Conservation (phyloP, 805 yeast species). For the Blastobotrys mokoenaii region DNA sequence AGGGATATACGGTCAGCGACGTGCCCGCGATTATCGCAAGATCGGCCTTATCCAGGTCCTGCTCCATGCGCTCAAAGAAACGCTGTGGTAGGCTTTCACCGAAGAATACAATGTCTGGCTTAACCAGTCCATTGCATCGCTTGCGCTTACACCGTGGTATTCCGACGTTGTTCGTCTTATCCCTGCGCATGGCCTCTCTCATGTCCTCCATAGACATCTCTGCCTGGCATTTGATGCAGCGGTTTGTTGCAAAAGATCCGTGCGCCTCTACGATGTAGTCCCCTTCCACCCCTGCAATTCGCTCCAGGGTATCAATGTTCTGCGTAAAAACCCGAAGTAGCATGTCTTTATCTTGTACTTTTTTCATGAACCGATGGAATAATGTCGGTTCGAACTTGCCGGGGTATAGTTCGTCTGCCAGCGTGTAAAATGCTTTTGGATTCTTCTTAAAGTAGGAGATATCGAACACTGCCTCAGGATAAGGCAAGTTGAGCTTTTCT, state of each 20-base stretch:
- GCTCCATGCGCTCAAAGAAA: conserved; percentile 65
- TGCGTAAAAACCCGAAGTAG: conserved; percentile 78
- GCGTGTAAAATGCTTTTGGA: conserved; percentile 77
- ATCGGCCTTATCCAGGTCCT: conserved; percentile 43
- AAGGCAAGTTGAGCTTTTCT: conserved; percentile 62
- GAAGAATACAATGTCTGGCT: conserved; percentile 91
- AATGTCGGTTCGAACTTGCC: conserved; percentile 78
- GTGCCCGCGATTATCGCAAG: conserved; percentile 89
- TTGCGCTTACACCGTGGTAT: conserved; percentile 39
- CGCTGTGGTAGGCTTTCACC: conserved; percentile 75
- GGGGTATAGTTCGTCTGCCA: conserved; percentile 82
- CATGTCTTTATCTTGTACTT: conserved; percentile 55
- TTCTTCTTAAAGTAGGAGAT: conserved; percentile 66
- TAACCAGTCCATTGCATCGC: conserved; percentile 50
- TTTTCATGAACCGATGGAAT: conserved; percentile 65
- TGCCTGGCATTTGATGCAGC: conserved; percentile 66
- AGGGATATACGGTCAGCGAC: conserved; percentile 81
- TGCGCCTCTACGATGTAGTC: conserved; percentile 80
- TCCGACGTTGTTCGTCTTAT: conserved; percentile 13
- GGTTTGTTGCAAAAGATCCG: conserved; percentile 82
- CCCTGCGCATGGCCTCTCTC: conserved; percentile 16
- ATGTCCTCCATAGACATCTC: conserved; percentile 36
- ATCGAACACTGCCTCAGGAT: conserved; percentile 93
- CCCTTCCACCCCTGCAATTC: conserved; percentile 66
- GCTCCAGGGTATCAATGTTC: conserved; percentile 86